Base-by-base conservation (phyloP, 164 flowering plant species). In the Buxus sempervirens region DNA sequence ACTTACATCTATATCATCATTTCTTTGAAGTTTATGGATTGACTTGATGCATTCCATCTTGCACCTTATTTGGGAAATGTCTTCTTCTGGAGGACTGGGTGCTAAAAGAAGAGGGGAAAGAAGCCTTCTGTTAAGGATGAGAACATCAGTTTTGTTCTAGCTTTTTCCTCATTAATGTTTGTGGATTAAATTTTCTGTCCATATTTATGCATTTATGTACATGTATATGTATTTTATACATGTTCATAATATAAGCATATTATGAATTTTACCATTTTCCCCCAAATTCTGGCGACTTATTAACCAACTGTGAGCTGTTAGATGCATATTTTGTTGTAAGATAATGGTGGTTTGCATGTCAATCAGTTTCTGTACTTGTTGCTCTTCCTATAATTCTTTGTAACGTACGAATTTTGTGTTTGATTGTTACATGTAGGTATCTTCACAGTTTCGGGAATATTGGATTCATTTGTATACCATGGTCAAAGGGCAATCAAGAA, bases 381-480 rank as follows among this genome's bases (percentile, higher is more conserved):
- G 45, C n/a, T n/a, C n/a, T n/a, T n/a, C n/a, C n/a, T n/a, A n/a
- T n/a, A n/a, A n/a, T n/a, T n/a, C n/a, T n/a, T n/a, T n/a, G n/a
- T n/a, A n/a, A n/a, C n/a, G n/a, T n/a, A n/a, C n/a, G n/a, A n/a
- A 56, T 15, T 14, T 23, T 24, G n/a, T 12, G 3, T 25, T 56
- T 54, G 56, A 5, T 60, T 61, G 8, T 66, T 60, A 26, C 63
- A 0, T 64, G 38, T 83, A 91, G 97, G 97, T 63, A 73, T 83
- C 54, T 91, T 89, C 79, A 87, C 94, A 4, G 90, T 91, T 55
- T 85, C 94, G 5, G 97, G 97, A 21, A 91, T 91, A 67, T 9
- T 91, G 15, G 94, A 91, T 75, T 82, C 97, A 8, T 91, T 91
- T 69, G 70, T 91, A 74, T 91, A 91, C 68, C 97, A 91, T 75